Evolutionary conservation across 768 basidiomycete species (phyloP), one percentile per base, ranked within the genome.

Genomic region (Mycena maculata): DNA sequence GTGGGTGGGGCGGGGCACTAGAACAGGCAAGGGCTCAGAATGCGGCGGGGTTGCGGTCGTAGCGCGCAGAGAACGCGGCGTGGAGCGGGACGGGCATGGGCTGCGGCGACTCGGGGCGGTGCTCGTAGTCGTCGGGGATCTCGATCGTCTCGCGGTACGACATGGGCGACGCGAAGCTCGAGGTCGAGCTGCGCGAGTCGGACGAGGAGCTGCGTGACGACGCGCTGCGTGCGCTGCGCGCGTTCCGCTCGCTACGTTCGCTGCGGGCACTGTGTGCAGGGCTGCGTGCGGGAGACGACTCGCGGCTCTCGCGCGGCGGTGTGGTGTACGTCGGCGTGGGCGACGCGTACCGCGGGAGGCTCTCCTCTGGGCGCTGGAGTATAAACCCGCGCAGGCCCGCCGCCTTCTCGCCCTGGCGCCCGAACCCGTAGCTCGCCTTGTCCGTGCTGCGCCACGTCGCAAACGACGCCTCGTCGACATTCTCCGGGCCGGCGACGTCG

Each of bases 321-420:
- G 65, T 55, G 6, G 62, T 50, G 45, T 45, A 67, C 5, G 62
- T 71, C 0, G 77, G 77, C 3, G 76, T 68, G 13, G 82, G 81
- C 13, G 86, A 76, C 9, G 81, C 82, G 69, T 89, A 85, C 42
- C 82, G 84, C 2, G 90, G 83, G 27, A 87, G 82, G 7, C 86
- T 82, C 75, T 91, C 89, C 12, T 80, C 78, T 0, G 91, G 91
- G 70, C 79, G 85, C 50, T 86, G 83, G 69, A 91, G 81, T 38
- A 88, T 61, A 76, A 87, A 90, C 4, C 88, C 88, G 72, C 60
- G 52, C 39, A 91, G 80, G 4, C 84, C 90, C 6, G 93, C 93
- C 42, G 84, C 84, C 80, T 91, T 94, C 83, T 94, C 92, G 23
- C 87, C 93, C 74, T 93, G 92, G 55, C 87, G 83, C 20, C 94